A percentile compares a stretch with the other conserved stretches of the same genome.
phyloP scores from a whole-genome alignment of 768 basidiomycete genomes.

The Leccinum barrowsii region DNA sequence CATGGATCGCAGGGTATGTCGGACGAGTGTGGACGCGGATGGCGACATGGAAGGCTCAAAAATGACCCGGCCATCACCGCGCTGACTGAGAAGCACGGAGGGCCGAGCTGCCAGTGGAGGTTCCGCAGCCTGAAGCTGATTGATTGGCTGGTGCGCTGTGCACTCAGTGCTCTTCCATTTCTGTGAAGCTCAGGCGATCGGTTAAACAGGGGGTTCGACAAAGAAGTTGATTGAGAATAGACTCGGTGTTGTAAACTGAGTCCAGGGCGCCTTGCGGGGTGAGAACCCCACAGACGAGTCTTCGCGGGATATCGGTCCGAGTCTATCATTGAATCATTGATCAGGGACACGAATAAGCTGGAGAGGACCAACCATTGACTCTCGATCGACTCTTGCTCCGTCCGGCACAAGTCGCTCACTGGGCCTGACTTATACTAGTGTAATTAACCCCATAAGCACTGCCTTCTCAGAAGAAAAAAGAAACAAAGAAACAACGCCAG shows the following conservation, averaged over 20 bases:
- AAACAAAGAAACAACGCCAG: background rate
- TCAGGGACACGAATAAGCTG: background rate
- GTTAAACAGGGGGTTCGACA: background rate
- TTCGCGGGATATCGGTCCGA: background rate
- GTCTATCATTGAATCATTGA: background rate
- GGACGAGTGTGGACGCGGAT: background rate
- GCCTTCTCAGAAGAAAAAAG: background rate
- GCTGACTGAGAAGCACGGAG: background rate
- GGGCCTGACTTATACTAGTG: background rate
- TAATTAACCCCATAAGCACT: background rate
- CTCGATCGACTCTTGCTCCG: background rate
- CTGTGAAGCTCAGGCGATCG: background rate
- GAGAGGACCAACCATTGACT: background rate
- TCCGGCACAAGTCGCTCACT: background rate
- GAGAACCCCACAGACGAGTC: background rate
- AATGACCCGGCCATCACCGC: background rate
- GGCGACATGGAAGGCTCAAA: background rate
- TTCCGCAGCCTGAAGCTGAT: background rate
- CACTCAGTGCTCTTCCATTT: background rate
- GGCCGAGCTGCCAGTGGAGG: background rate
- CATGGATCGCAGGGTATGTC: background rate
- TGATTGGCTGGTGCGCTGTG: background rate
- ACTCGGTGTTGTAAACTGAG: background rate
- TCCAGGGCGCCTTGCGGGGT: conserved; percentile 5
- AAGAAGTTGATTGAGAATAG: background rate